Percentiles rank a stretch among this genome's conserved stretches.
Conservation (phyloP, 495 filamentous ascomycete species). For the Trypethelium eluteriae region DNA sequence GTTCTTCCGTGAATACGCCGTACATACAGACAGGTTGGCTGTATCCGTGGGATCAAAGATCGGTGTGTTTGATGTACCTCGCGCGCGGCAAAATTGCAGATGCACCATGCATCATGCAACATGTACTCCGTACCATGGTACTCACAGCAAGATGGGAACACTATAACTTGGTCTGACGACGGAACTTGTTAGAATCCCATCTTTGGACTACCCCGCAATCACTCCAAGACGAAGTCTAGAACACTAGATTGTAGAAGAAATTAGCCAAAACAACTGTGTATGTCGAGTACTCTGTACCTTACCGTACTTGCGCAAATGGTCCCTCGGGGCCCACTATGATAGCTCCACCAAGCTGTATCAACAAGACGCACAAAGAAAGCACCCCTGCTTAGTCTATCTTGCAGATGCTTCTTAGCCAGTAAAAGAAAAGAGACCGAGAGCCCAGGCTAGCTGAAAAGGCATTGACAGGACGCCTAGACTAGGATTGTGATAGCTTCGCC, state of each 20-base stretch:
- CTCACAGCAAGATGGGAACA: neutral
- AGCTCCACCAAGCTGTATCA: neutral
- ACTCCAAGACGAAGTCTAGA: neutral
- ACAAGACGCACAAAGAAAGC: no score
- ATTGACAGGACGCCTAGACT: no score
- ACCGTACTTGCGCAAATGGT: no score
- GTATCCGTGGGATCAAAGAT: neutral
- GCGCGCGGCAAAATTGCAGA: neutral
- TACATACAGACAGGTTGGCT: no score
- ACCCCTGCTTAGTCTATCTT: no score
- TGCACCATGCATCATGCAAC: neutral
- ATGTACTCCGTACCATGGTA: neutral
- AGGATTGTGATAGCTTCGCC: no score
- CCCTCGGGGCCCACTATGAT: no score
- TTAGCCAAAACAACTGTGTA: neutral
- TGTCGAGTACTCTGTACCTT: no score
- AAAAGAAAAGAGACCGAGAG: neutral
- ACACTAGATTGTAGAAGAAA: neutral
- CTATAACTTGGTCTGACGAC: neutral
- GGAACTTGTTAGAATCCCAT: neutral
- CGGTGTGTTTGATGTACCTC: slow-evolving; percentile 2
- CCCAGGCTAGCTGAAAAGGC: neutral
- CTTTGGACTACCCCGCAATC: neutral
- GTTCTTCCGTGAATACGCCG: no score
- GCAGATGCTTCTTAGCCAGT: no score